These are phyloP conservation scores for Waltergamsia citrina DNA, from an alignment of 2,329 filamentous ascomycete genomes.

Conservation along the genomic window DNA sequence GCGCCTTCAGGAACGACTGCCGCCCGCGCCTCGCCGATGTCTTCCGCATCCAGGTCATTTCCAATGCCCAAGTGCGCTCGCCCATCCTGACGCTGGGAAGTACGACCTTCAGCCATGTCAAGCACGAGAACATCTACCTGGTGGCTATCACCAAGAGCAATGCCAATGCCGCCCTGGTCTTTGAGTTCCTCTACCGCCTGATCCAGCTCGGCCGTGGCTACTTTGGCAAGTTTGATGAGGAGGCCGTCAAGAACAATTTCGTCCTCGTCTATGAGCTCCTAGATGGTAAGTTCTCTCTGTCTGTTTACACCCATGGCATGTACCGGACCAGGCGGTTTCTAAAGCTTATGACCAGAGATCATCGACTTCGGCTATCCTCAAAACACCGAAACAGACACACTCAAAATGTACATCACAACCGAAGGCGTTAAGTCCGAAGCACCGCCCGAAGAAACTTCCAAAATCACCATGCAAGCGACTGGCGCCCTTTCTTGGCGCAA, in stretches of 20 bases:
- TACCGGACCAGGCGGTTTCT: no score
- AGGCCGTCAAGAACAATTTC: conserved; percentile 99
- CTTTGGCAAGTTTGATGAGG: conserved; percentile 98
- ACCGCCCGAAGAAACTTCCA: conserved; percentile 82
- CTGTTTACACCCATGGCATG: neutral
- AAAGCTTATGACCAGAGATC: conserved; percentile 55
- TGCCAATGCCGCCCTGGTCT: conserved; percentile 94
- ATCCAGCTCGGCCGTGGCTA: conserved; percentile 88
- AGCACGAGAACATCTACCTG: conserved; percentile 97
- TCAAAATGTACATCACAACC: conserved; percentile 99
- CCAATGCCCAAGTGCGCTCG: conserved; percentile 93
- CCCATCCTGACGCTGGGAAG: conserved; percentile 95
- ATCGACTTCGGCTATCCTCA: conserved; percentile 98
- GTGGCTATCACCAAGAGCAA: conserved; percentile 98
- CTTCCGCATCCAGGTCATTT: conserved; percentile 99
- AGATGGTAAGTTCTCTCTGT: conserved; percentile 57
- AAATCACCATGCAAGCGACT: conserved; percentile 98
- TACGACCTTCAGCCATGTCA: conserved; percentile 98
- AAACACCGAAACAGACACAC: conserved; percentile 95
- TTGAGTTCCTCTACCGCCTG: conserved; percentile 93
- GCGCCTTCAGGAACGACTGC: conserved; percentile 97
- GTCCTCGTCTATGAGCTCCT: conserved; percentile 95
- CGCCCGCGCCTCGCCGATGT: conserved; percentile 95
- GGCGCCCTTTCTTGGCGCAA: conserved; percentile 95
- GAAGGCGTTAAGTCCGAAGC: conserved; percentile 93